These are phyloP conservation scores for Geotrichum bryndzae DNA, from an alignment of 1,139 yeast genomes.

Conservation along the genomic window DNA sequence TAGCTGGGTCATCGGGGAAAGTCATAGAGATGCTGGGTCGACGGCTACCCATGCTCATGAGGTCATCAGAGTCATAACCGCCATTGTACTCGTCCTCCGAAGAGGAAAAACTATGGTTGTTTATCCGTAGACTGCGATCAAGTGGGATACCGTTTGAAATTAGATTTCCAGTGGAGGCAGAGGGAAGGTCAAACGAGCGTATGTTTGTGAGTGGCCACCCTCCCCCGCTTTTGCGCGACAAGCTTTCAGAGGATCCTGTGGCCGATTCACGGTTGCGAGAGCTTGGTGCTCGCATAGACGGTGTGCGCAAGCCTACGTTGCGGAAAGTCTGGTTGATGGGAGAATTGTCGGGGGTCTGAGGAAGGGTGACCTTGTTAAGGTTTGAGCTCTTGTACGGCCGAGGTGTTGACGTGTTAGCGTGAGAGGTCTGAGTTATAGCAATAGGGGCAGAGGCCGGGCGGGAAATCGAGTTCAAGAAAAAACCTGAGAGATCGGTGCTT, in stretches of 20 bases:
- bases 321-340: constrained; percentile 20
- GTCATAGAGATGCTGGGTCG: constrained; percentile 17
- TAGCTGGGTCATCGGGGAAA: neutral
- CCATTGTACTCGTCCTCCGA: constrained; percentile 22
- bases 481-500: neutral
- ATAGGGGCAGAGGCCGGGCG: neutral
- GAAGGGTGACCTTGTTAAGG: constrained; percentile 20
- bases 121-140: neutral
- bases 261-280: neutral
- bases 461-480: neutral
- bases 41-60: constrained; percentile 26
- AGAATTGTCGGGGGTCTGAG: constrained; percentile 26
- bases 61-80: constrained; percentile 29
- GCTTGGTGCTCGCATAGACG: constrained; percentile 4
- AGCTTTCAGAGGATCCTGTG: neutral
- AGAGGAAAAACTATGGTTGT: constrained; percentile 19
- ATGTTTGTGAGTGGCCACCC: neutral
- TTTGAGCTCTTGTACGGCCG: constrained; percentile 14
- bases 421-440: neutral
- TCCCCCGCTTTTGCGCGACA: neutral
- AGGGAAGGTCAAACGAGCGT: neutral
- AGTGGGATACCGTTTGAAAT: constrained; percentile 2
- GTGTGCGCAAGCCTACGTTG: constrained; percentile 4
- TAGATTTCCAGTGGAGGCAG: neutral
- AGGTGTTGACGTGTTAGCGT: neutral